phyloP scores from a whole-genome alignment of 2,329 filamentous ascomycete genomes.

The Alternaria postmessia region DNA sequence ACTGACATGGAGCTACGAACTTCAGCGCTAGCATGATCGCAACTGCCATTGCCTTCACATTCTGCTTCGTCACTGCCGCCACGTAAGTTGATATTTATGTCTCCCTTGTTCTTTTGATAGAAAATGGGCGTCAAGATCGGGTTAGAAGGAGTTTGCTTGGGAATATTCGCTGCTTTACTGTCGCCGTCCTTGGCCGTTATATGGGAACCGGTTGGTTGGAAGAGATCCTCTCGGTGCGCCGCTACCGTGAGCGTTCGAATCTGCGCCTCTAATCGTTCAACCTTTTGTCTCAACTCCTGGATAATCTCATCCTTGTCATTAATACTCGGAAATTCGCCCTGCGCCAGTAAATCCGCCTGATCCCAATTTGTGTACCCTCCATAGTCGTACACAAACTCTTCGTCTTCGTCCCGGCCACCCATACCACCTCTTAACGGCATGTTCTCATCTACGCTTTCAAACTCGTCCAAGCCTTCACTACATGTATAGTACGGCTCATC shows the following conservation, averaged over 20 bases:
- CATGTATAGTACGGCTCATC: background rate
- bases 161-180: background rate
- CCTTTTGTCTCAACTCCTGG: background rate
- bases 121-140: background rate
- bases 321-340: background rate
- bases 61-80: background rate
- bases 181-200: background rate
- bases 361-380: slow-evolving; percentile 11
- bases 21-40: background rate
- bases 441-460: background rate
- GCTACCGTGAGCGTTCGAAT: background rate
- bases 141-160: background rate
- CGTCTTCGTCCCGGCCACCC: slow-evolving; percentile 12
- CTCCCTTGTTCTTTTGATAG: background rate
- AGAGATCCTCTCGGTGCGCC: background rate
- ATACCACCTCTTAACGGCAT: background rate
- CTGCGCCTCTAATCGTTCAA: background rate
- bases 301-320: background rate
- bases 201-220: background rate
- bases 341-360: background rate
- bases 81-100: background rate
- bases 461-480: background rate
- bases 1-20: background rate
- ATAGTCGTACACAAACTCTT: slow-evolving; percentile 11
- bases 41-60: background rate